Evolutionary conservation across 2,329 filamentous ascomycete genomes (phyloP), one percentile per base, ranked within the genome.

Genomic region (Onygenales sp.): DNA sequence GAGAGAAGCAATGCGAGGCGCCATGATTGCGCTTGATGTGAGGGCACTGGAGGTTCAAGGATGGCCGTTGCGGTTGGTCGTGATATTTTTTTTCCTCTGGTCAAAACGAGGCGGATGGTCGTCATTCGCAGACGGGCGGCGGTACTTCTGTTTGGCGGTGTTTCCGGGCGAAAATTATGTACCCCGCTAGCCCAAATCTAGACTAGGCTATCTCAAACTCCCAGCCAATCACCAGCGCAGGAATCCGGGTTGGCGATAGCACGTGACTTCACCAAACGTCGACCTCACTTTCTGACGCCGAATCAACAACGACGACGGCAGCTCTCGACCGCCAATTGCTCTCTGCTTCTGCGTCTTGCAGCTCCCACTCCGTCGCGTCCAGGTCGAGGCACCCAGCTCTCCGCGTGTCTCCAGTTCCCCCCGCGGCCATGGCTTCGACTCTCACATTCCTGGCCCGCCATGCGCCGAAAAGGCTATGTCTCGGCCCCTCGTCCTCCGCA

Each of bases 371-470:
- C 61, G 64, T 65, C 66, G 66, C 62, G 64, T 61, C 63, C 64
- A 66, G 69, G 64, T 62, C 65, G 64, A 69, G 65, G 64, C 64
- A 61, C 55, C 55, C 58, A 59, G 57, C 59, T 59, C 60, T 56
- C 57, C 55, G 58, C 53, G 52, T 60, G 57, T 55, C 56, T 59
- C 51, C 54, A 52, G 49, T 54, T 52, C 55, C 55, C 56, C 51
- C 56, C 51, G 52, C 58, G 54, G 60, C 54, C 58, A 85, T 85
- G 82, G 78, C 81, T 71, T 79, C 78, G 60, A 74, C 79, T 51
- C 75, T 84, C 68, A 74, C 78, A 66, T 80, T 82, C 66, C 72
- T 83, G 61, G 78, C 78, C 69, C 73, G 77, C 71, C 77, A 77
- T 70, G 74, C 78, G 69, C 75, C 79, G 63, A 82, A 80, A 72